A percentile compares a stretch with the other conserved stretches of the same genome.
Conservation (phyloP, 768 basidiomycete genomes). For the Fistulinella prunicolor region DNA sequence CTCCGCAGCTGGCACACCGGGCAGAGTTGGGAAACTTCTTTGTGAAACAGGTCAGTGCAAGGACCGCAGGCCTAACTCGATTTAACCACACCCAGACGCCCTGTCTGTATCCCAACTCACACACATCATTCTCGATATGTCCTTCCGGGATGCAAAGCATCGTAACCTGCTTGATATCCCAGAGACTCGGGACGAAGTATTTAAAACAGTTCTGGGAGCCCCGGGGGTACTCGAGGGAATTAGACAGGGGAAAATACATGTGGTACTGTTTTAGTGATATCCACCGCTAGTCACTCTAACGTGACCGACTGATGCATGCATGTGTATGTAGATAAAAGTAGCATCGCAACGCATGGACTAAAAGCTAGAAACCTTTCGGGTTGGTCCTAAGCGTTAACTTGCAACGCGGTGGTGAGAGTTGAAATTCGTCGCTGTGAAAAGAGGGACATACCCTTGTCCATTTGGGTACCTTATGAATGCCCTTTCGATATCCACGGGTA, state of each 20-base stretch:
- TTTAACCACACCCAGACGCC: slow-evolving; percentile 49
- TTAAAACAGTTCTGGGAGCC: slow-evolving; percentile 67
- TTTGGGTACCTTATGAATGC: slow-evolving; percentile 97
- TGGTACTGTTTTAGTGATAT: slow-evolving; percentile 68
- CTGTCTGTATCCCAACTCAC: slow-evolving; percentile 70
- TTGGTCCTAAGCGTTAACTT: slow-evolving; percentile 85
- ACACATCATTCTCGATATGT: slow-evolving; percentile 79
- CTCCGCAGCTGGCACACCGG: slow-evolving; percentile 89
- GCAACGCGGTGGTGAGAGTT: slow-evolving; percentile 8
- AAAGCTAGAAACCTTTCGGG: slow-evolving; percentile 88
- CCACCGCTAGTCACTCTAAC: neutral
- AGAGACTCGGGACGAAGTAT: slow-evolving; percentile 79
- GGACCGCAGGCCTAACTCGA: neutral
- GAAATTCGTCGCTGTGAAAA: neutral
- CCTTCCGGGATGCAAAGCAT: slow-evolving; percentile 72
- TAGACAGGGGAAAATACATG: slow-evolving; percentile 66
- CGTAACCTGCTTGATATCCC: slow-evolving; percentile 76
- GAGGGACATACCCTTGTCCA: slow-evolving; percentile 84
- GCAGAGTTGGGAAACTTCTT: slow-evolving; percentile 82
- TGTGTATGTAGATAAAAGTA: no score
- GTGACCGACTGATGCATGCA: neutral
- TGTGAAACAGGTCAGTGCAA: slow-evolving; percentile 57
- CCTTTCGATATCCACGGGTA: slow-evolving; percentile 79
- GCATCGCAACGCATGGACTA: slow-evolving; percentile 33
- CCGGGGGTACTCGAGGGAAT: slow-evolving; percentile 60